Evolutionary conservation across 768 basidiomycete genomes (phyloP).

Genomic region (Coprinellus micaceus): DNA sequence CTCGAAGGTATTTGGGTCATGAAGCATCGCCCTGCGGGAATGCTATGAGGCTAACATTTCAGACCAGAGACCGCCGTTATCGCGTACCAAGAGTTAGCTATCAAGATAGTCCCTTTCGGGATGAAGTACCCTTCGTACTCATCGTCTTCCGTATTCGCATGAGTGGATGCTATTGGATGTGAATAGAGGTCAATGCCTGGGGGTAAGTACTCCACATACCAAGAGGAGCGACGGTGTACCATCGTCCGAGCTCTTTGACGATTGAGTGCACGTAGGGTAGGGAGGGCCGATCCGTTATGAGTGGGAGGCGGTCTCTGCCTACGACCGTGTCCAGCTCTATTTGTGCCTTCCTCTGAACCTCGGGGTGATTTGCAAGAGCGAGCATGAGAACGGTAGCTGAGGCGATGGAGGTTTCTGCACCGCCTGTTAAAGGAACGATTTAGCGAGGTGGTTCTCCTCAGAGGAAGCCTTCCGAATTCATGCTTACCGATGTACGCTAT

Average conservation of each 20-base stretch:
- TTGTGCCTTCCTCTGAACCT: conserved; percentile 16
- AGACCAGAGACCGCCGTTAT: neutral
- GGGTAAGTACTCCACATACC: neutral
- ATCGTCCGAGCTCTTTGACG: neutral
- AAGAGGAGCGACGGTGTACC: neutral
- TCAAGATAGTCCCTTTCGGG: conserved; percentile 28
- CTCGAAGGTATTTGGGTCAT: conserved; percentile 18
- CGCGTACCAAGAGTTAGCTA: conserved; percentile 20
- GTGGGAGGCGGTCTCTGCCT: neutral
- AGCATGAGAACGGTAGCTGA: conserved; percentile 7
- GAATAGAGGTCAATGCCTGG: neutral
- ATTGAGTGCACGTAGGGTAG: neutral
- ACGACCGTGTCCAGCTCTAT: conserved; percentile 10
- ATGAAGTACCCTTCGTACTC: conserved; percentile 33
- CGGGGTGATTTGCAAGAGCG: conserved; percentile 12
- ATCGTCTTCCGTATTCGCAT: conserved; percentile 24
- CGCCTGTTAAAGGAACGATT: neutral
- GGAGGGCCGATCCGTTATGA: neutral
- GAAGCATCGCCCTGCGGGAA: conserved; percentile 20
- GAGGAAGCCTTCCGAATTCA: neutral
- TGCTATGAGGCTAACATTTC: neutral
- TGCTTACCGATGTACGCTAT: conserved; percentile 5
- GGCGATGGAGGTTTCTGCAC: neutral
- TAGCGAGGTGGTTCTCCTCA: neutral
- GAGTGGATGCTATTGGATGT: conserved; percentile 10